Evolutionary conservation across 345 rosid species (phyloP), one percentile per base, ranked within the genome.

Genomic region (Melaleuca alternifolia): DNA sequence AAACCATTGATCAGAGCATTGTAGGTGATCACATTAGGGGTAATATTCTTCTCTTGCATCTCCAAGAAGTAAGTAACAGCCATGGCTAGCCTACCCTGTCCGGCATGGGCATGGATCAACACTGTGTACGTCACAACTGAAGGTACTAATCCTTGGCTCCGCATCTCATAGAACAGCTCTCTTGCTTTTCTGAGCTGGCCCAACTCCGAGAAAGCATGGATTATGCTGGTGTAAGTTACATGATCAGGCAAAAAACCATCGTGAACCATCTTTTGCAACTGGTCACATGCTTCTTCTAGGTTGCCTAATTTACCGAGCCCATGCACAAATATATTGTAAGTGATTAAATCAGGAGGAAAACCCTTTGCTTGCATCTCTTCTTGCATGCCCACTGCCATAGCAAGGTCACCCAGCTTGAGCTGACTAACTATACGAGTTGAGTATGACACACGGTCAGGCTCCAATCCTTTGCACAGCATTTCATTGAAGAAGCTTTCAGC

Each of bases 71-170:
- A 93, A 86, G 82, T 88, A 56, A 90, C 86, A 33, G 98, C 96
- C 88, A 89, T 85, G 33, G 88, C 91, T 81, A 95, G 89, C 91
- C 90, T 92, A 51, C 96, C 96, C 71, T 54, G 84, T 54, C 85
- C 85, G 6, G 96, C 97, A 89, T 92, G 92, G 50, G 94, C 94
- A 89, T 94, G 95, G 89, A 95, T 93, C 90, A 95, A 89, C 56
- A 92, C 92, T 53, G 96, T 94, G 92, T 94, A 94, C 53, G 96
- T 93, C 77, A 94, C 89, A 85, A 93, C 95, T 15, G 95, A 87
- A 44, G 98, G 97, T 62, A 62, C 86, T 54, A 90, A 86, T 85
- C 94, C 93, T 54, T 86, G 91, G 84, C 91, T 90, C 89, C 86
- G 87, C 97, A 93, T 93, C 86, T 91, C 93, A 26, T 86, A 41